A percentile compares a stretch with the other conserved stretches of the same genome.
Conservation (phyloP, 2,329 filamentous ascomycete species). For the Penicillium sp. region DNA sequence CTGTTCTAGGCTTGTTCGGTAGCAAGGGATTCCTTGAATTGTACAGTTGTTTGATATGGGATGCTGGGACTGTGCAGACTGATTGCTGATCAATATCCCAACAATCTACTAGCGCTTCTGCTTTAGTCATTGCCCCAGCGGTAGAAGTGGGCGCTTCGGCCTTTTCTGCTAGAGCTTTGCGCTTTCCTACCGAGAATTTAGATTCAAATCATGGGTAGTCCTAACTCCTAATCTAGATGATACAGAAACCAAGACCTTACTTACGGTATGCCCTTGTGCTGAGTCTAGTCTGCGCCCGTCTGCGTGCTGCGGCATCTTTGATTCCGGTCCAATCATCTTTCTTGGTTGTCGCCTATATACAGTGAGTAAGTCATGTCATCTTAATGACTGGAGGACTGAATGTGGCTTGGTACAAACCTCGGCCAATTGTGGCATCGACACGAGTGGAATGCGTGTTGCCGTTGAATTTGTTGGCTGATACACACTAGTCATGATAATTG, state of each 20-base stretch:
- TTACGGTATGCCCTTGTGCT: constrained; percentile 50
- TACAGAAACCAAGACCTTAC: constrained; percentile 26
- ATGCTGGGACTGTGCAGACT: constrained; percentile 31
- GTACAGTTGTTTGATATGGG: constrained; percentile 33
- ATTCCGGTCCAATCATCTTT: constrained; percentile 51
- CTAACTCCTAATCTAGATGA: background rate
- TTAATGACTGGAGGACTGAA: constrained; percentile 8
- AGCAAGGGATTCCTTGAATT: constrained; percentile 32
- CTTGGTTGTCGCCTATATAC: constrained; percentile 34
- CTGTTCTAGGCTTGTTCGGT: constrained; percentile 21
- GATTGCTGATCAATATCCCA: constrained; percentile 36
- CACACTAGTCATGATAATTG: background rate
- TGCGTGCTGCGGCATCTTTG: constrained; percentile 43
- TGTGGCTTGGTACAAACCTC: constrained; percentile 32
- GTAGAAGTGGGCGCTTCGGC: constrained; percentile 17
- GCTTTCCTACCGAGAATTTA: constrained; percentile 32
- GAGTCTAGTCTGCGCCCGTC: constrained; percentile 47
- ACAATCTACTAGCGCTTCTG: constrained; percentile 35
- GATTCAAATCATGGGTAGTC: constrained; percentile 4
- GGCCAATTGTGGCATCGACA: constrained; percentile 39
- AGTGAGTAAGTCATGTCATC: constrained; percentile 27
- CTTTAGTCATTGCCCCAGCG: constrained; percentile 21
- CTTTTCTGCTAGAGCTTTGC: constrained; percentile 27
- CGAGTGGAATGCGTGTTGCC: constrained; percentile 28
- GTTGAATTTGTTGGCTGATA: constrained; percentile 13